Percentiles rank a stretch among this genome's conserved stretches.
These are phyloP conservation scores for Barbatosphaeria neglecta DNA, from an alignment of 495 filamentous ascomycete species.

Conservation along the genomic window DNA sequence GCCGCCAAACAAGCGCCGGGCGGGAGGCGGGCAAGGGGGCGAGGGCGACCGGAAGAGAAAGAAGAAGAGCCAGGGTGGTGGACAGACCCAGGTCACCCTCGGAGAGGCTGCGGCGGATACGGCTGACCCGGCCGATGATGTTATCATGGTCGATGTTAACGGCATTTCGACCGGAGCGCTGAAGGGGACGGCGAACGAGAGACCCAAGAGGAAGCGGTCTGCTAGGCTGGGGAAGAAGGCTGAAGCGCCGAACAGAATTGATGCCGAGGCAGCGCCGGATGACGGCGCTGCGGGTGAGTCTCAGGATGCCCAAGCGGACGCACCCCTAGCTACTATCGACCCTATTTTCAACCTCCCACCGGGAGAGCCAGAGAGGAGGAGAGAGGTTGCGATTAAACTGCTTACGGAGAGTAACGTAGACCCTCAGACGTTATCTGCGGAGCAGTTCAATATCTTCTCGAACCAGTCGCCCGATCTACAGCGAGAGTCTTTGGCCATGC, in stretches of 20 bases:
- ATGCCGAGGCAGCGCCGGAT: neutral
- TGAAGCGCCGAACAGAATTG: constrained; percentile 9
- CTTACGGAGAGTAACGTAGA: constrained; percentile 23
- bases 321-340: constrained; percentile 5
- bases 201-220: constrained; percentile 10
- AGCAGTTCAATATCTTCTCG: constrained; percentile 40
- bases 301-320: constrained; percentile 2
- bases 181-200: neutral
- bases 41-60: constrained; percentile 17
- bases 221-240: constrained; percentile 13
- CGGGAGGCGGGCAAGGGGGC: constrained; percentile 33
- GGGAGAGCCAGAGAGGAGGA: constrained; percentile 28
- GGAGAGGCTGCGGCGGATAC: neutral
- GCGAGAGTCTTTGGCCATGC: constrained; percentile 30
- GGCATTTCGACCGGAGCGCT: constrained; percentile 2
- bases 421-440: constrained; percentile 26
- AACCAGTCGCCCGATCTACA: constrained; percentile 37
- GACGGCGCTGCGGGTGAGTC: constrained; percentile 1
- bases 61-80: constrained; percentile 8
- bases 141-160: constrained; percentile 7
- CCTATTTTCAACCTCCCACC: constrained; percentile 27
- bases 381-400: constrained; percentile 25
- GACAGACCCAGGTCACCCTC: too few relatives aligned
- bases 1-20: constrained; percentile 46
- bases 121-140: neutral